These are phyloP conservation scores for Sutorius eximius DNA, from an alignment of 1,284 basidiomycete genomes.

Conservation along the genomic window DNA sequence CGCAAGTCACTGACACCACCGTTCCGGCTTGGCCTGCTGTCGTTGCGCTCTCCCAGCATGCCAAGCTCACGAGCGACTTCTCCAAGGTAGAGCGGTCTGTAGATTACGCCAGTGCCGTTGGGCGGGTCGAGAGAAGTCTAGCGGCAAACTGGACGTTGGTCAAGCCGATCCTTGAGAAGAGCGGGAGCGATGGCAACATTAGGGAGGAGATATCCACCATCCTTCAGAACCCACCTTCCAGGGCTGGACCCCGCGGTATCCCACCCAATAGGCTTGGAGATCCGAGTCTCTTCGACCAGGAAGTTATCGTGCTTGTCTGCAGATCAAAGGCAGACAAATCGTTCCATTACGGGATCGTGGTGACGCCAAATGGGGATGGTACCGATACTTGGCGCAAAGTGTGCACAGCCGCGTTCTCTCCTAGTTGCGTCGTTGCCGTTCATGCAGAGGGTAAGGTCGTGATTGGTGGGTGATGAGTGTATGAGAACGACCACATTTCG, in stretches of 20 bases:
- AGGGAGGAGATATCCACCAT: background rate
- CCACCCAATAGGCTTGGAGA: background rate
- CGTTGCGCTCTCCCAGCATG: background rate
- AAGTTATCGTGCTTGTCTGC: background rate
- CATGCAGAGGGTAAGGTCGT: background rate
- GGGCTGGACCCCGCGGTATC: background rate
- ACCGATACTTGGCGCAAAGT: background rate
- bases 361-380: background rate
- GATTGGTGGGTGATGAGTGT: background rate
- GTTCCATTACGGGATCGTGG: background rate
- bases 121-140: conserved; percentile 5
- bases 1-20: background rate
- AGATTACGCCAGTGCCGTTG: background rate
- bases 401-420: background rate
- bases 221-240: background rate
- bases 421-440: background rate
- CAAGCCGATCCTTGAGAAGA: conserved; percentile 5
- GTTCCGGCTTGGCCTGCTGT: conserved; percentile 2
- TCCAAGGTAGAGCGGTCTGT: conserved; percentile 6
- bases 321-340: background rate
- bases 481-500: background rate
- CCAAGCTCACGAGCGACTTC: conserved; percentile 5
- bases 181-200: too few species aligned
- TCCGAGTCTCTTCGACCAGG: background rate
- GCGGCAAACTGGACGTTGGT: background rate